A percentile compares a stretch with the other conserved stretches of the same genome.
Evolutionary conservation across 1,284 basidiomycete genomes (phyloP).

Genomic region (Pseudozyma thailandica): DNA sequence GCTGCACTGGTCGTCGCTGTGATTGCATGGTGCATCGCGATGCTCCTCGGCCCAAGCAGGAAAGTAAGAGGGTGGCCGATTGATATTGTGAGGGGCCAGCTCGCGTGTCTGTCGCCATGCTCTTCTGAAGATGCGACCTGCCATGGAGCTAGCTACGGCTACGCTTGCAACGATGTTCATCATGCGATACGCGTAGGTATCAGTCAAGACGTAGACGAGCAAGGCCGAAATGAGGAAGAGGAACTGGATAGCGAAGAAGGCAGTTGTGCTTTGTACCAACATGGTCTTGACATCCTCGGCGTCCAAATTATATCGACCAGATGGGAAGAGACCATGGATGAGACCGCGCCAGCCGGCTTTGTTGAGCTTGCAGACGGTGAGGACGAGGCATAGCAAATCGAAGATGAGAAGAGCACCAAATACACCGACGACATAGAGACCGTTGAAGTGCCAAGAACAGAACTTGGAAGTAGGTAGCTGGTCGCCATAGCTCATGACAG

Average conservation of each 20-base stretch:
- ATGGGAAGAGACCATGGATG: conserved; percentile 38
- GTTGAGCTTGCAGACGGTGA: conserved; percentile 58
- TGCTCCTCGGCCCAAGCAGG: conserved; percentile 52
- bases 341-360: conserved; percentile 54
- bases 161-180: conserved; percentile 58
- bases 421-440: conserved; percentile 44
- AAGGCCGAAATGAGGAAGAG: conserved; percentile 48
- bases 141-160: conserved; percentile 54
- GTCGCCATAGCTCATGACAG: conserved; percentile 31
- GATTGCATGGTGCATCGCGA: conserved; percentile 8
- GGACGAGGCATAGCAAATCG: conserved; percentile 47
- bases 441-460: conserved; percentile 50
- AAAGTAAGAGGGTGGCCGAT: conserved; percentile 54
- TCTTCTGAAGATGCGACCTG: conserved; percentile 55
- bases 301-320: conserved; percentile 31
- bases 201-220: conserved; percentile 44
- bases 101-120: conserved; percentile 58
- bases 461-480: conserved; percentile 48
- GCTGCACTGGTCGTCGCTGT: conserved; percentile 7
- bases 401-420: conserved; percentile 46
- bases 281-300: conserved; percentile 57
- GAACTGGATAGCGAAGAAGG: conserved; percentile 56
- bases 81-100: conserved; percentile 40
- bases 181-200: conserved; percentile 41
- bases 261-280: conserved; percentile 58